These are phyloP conservation scores for Cornus florida DNA, from an alignment of 148 eudicot genomes.

Conservation along the genomic window DNA sequence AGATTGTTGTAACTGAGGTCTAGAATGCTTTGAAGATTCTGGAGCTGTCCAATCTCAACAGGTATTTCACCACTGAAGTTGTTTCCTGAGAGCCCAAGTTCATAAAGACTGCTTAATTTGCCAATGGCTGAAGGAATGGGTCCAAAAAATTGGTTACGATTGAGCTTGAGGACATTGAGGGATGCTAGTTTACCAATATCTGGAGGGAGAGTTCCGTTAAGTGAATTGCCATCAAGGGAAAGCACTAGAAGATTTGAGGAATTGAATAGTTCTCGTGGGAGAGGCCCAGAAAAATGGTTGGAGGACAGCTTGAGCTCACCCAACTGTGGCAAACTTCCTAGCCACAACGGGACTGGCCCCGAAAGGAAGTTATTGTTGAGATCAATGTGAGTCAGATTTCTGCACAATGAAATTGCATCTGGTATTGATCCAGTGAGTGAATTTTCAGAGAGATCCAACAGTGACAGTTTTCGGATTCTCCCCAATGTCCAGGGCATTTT, in stretches of 20 bases:
- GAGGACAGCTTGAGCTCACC: conserved; percentile 88
- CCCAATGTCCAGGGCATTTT: conserved; percentile 77
- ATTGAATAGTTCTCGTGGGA: conserved; percentile 75
- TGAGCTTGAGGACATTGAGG: conserved; percentile 75
- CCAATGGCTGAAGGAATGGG: conserved; percentile 71
- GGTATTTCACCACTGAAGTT: conserved; percentile 70
- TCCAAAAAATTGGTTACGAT: conserved; percentile 61
- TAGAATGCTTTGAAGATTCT: conserved; percentile 71
- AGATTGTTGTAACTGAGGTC: conserved; percentile 81
- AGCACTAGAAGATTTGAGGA: conserved; percentile 77
- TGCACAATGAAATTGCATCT: conserved; percentile 61
- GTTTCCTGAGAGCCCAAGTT: conserved; percentile 74
- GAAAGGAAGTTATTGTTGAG: conserved; percentile 71
- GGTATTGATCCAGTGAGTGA: conserved; percentile 71
- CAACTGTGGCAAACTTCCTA: conserved; percentile 68
- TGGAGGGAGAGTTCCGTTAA: conserved; percentile 60
- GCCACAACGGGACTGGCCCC: conserved; percentile 74
- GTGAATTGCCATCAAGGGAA: conserved; percentile 55
- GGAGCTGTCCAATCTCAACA: conserved; percentile 62
- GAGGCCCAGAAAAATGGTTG: conserved; percentile 63
- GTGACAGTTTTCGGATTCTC: conserved; percentile 38
- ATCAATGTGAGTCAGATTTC: conserved; percentile 71
- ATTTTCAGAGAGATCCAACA: conserved; percentile 81
- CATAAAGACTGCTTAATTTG: conserved; percentile 69
- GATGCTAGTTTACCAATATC: conserved; percentile 69